phyloP scores from a whole-genome alignment of 805 yeast genomes.

The Hyphopichia homilentoma region DNA sequence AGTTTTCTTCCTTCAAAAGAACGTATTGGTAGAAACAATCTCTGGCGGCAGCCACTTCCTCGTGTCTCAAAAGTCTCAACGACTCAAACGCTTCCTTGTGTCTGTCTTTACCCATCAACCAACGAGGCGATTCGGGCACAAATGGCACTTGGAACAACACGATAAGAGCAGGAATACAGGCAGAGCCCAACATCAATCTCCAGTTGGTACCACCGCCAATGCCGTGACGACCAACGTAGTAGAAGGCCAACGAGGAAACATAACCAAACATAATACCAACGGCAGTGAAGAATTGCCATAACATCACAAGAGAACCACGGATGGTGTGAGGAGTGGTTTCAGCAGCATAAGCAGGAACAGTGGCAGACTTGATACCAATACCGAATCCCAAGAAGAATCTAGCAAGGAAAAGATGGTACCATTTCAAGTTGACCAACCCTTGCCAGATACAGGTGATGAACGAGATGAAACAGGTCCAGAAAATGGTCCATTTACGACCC shows the following conservation, averaged over 20 bases:
- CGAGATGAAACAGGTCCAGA: slow-evolving; percentile 56
- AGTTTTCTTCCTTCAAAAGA: slow-evolving; percentile 57
- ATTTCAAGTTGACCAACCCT: slow-evolving; percentile 59
- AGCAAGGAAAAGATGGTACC: slow-evolving; percentile 57
- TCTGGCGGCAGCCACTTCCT: slow-evolving; percentile 56
- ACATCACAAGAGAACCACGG: slow-evolving; percentile 65
- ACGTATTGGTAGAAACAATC: slow-evolving; percentile 59
- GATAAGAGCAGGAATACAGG: slow-evolving; percentile 52
- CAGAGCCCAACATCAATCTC: slow-evolving; percentile 66
- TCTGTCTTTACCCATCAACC: slow-evolving; percentile 55
- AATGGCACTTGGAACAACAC: slow-evolving; percentile 48
- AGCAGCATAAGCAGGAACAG: slow-evolving; percentile 65
- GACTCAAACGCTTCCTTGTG: slow-evolving; percentile 49
- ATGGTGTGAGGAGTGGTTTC: slow-evolving; percentile 56
- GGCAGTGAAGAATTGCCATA: slow-evolving; percentile 76
- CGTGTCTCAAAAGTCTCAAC: slow-evolving; percentile 42
- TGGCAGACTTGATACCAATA: slow-evolving; percentile 63
- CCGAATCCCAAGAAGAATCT: slow-evolving; percentile 57
- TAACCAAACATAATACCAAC: slow-evolving; percentile 69
- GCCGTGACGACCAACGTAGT: slow-evolving; percentile 45
- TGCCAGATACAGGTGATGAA: slow-evolving; percentile 66
- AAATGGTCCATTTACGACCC: slow-evolving; percentile 61
- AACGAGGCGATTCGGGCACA: slow-evolving; percentile 70
- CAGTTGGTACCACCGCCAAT: slow-evolving; percentile 49
- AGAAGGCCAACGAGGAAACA: slow-evolving; percentile 56